Evolutionary conservation across 2,329 filamentous ascomycete genomes (phyloP), one percentile per base, ranked within the genome.

Genomic region (Pseudogymnoascus sp.): DNA sequence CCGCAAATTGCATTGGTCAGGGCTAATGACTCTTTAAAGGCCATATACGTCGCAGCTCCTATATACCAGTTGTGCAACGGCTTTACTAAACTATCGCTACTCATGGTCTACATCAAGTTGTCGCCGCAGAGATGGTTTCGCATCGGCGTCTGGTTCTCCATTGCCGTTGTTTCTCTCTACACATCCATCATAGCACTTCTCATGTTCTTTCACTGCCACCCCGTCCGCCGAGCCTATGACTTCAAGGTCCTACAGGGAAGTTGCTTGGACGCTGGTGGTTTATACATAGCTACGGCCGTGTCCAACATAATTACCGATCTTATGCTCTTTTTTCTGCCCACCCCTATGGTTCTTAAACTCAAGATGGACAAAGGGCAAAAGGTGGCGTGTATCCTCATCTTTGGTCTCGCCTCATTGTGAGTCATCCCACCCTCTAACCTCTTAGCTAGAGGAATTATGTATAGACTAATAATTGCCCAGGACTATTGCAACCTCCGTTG

Each of bases 221-320:
- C 76, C 0, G 63, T 76, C 9, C 63, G 65, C 4, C 70, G 65
- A 12, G 67, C 67, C 5, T 78, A 71, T 68, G 69, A 75, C 25
- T 43, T 70, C 58, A 65, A 71, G 5, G 63, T 62, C 39, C 70
- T 47, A 63, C 63, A 0, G 63, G 77, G 64, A 62, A 68, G 54
- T n/a, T 82, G 79, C 61, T 71, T 82, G 41, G 71, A 78, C 54
- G 73, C 75, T 20, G 73, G 77, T n/a, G 70, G 74, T 1, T 74
- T 81, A 25, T 81, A 80, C 66, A 75, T 81, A 33, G 73, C 75
- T 36, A 80, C 79, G 12, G 77, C 78, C 0, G 75, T 73, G 2
- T 70, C 77, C 16, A 80, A 80, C 62, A 78, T 81, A 50, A 60
- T 75, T 14, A 78, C 78, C 6, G 78, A 81, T 64, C 58, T 82